phyloP scores from a whole-genome alignment of 169 alveolate species.

The Perkinsus marinus region DNA sequence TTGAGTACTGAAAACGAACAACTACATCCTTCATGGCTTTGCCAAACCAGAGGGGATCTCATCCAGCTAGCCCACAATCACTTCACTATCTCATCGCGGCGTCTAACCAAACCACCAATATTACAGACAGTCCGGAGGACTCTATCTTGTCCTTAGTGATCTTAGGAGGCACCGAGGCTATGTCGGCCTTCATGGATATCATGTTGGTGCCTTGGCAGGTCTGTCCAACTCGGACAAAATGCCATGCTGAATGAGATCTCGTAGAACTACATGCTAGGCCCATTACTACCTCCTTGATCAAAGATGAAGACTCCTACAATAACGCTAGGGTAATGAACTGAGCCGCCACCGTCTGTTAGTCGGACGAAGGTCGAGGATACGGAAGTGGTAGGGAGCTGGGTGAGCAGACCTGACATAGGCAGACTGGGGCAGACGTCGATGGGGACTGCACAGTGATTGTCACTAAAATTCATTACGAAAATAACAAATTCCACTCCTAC shows the following conservation, averaged over 20 bases:
- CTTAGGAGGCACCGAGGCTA: background rate
- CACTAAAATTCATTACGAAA: too few relatives aligned
- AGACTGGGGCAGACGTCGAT: background rate
- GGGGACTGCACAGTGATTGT: too few relatives aligned
- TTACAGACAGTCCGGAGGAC: background rate
- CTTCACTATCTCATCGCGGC: background rate
- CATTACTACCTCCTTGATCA: background rate
- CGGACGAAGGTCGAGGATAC: background rate
- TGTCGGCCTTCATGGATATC: background rate
- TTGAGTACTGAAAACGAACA: background rate
- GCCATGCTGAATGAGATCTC: background rate
- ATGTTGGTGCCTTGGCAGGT: background rate
- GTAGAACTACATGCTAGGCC: background rate
- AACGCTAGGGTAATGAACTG: background rate
- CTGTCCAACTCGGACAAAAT: background rate
- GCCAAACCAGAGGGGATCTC: too few relatives aligned
- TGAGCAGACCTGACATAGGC: background rate
- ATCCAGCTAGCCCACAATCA: too few relatives aligned
- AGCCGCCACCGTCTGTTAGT: background rate
- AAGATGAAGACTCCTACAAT: background rate
- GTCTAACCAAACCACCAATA: background rate
- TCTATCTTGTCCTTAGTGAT: background rate
- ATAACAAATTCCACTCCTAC: too few relatives aligned
- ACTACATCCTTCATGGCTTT: background rate
- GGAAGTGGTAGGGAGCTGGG: background rate